Percentiles rank a stretch among this genome's conserved stretches.
Evolutionary conservation across 2,329 filamentous ascomycete genomes (phyloP).

Genomic region (Emergomyces orientalis): DNA sequence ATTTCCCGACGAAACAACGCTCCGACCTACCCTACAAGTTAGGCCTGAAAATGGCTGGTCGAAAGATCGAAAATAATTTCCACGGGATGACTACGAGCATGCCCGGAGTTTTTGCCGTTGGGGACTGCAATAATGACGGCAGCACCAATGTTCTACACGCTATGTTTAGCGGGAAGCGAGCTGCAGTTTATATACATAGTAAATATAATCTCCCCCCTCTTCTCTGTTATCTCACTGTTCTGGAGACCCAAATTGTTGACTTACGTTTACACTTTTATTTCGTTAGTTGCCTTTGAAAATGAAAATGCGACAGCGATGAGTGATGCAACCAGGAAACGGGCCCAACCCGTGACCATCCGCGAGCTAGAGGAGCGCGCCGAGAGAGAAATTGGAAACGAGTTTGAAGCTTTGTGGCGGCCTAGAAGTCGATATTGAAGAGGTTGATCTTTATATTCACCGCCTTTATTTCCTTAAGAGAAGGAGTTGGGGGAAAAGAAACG

Average conservation of each 20-base stretch:
- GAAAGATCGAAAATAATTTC: constrained; percentile 38
- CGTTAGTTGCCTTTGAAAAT: constrained; percentile 23
- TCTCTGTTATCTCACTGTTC: neutral
- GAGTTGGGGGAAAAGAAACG: neutral
- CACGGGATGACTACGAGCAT: constrained; percentile 46
- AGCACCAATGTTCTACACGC: constrained; percentile 54
- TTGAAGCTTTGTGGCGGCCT: constrained; percentile 22
- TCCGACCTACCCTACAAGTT: constrained; percentile 41
- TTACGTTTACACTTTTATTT: neutral
- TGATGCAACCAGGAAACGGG: constrained; percentile 22
- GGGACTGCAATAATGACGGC: constrained; percentile 53
- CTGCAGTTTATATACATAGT: constrained; percentile 51
- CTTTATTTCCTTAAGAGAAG: neutral
- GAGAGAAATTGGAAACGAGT: constrained; percentile 24
- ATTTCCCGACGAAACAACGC: constrained; percentile 40
- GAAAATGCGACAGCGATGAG: constrained; percentile 25
- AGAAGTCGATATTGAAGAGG: neutral
- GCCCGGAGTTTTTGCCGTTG: constrained; percentile 48
- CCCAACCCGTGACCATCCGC: constrained; percentile 14
- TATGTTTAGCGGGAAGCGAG: constrained; percentile 49
- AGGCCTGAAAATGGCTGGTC: constrained; percentile 40
- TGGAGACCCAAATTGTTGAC: neutral
- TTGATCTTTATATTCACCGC: neutral
- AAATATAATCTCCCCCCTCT: constrained; percentile 21
- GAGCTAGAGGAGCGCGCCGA: constrained; percentile 24